These are phyloP conservation scores for Pisolithus orientalis DNA, from an alignment of 768 basidiomycete genomes.

Conservation along the genomic window DNA sequence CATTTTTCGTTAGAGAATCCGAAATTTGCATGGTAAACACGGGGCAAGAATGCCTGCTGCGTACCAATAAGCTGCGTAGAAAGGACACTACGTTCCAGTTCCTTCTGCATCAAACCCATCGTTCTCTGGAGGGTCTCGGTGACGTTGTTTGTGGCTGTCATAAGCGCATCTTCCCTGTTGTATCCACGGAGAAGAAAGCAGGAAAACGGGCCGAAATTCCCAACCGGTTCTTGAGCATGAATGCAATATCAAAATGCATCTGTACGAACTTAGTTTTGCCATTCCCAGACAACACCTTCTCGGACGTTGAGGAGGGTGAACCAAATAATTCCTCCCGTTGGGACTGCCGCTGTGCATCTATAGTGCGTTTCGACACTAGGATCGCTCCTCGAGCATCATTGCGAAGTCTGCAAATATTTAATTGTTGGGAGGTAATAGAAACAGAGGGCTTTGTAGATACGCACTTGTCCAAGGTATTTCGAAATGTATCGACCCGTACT, in stretches of 20 bases:
- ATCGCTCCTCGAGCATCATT: slow-evolving; percentile 62
- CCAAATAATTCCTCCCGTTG: slow-evolving; percentile 65
- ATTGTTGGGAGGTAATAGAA: background rate
- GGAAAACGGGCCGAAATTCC: background rate
- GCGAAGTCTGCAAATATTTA: slow-evolving; percentile 40
- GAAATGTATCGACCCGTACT: slow-evolving; percentile 43
- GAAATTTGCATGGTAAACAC: background rate
- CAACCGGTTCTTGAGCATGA: background rate
- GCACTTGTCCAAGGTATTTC: slow-evolving; percentile 45
- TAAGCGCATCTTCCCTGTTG: slow-evolving; percentile 72
- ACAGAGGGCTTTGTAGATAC: slow-evolving; percentile 13
- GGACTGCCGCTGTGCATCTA: slow-evolving; percentile 54
- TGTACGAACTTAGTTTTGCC: slow-evolving; percentile 59
- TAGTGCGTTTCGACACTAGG: slow-evolving; percentile 65
- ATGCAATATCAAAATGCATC: background rate
- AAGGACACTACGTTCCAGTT: slow-evolving; percentile 85
- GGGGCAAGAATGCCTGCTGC: slow-evolving; percentile 6
- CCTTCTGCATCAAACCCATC: slow-evolving; percentile 80
- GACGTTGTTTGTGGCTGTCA: slow-evolving; percentile 85
- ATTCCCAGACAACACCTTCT: slow-evolving; percentile 29
- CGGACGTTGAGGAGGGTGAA: slow-evolving; percentile 44
- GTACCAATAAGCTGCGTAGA: slow-evolving; percentile 80
- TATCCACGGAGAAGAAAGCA: background rate
- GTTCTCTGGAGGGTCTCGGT: slow-evolving; percentile 86
- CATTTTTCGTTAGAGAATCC: background rate